Conservation (phyloP, 2,329 filamentous ascomycete species). For the Colletotrichum sp. region DNA sequence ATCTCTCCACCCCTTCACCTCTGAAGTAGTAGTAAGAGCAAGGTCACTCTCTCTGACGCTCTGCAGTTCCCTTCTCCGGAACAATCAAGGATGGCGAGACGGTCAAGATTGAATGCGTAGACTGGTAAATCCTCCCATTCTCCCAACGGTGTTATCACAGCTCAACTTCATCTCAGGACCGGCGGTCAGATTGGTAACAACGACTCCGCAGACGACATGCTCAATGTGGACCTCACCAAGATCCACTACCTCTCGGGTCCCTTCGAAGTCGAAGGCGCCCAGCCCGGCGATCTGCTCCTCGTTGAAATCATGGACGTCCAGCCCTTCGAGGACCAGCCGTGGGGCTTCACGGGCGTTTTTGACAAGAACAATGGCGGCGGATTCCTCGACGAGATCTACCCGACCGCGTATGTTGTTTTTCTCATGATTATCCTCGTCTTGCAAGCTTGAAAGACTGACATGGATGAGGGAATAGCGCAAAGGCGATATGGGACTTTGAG, state of each 20-base stretch:
- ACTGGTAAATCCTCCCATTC: constrained; percentile 59
- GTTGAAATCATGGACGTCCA: constrained; percentile 95
- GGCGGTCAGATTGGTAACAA: constrained; percentile 88
- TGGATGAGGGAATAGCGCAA: constrained; percentile 42
- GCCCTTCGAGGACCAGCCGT: constrained; percentile 82
- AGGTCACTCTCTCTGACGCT: background rate
- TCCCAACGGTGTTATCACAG: constrained; percentile 26
- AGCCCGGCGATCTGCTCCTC: constrained; percentile 83
- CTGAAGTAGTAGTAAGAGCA: background rate
- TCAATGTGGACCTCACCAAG: constrained; percentile 81
- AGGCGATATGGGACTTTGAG: constrained; percentile 65
- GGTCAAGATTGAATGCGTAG: constrained; percentile 91
- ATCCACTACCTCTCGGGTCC: constrained; percentile 91
- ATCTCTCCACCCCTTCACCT: background rate
- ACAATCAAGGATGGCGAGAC: constrained; percentile 83
- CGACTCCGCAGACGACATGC: constrained; percentile 87
- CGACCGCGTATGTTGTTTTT: constrained; percentile 67
- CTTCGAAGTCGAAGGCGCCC: constrained; percentile 83
- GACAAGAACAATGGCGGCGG: constrained; percentile 83
- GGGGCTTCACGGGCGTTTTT: constrained; percentile 91
- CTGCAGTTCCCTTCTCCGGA: constrained; percentile 72
- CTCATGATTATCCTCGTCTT: background rate
- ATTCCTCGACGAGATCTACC: constrained; percentile 87
- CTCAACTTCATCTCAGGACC: constrained; percentile 48
- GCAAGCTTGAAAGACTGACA: background rate